Percentiles rank a stretch among this genome's conserved stretches.
Conservation (phyloP, 1,284 basidiomycete species). For the Farysia itapuensis region DNA sequence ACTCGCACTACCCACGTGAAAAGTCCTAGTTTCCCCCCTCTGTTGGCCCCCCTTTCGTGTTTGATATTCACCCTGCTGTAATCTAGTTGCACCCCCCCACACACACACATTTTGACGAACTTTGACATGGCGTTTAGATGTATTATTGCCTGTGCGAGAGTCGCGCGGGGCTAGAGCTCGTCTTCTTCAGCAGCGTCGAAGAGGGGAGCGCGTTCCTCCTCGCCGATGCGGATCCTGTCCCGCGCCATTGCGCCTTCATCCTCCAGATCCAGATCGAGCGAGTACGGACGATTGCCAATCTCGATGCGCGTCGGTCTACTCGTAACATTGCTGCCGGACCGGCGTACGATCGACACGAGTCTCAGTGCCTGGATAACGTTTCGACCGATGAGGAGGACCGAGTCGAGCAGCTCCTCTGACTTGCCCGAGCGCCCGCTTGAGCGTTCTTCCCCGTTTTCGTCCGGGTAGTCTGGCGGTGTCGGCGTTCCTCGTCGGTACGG, state of each 20-base stretch:
- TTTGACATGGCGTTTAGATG: not conserved
- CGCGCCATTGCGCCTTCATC: slow-evolving; percentile 53
- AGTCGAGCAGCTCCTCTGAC: slow-evolving; percentile 55
- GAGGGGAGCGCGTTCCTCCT: slow-evolving; percentile 34
- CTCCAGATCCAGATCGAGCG: slow-evolving; percentile 55
- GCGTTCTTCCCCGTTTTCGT: slow-evolving; percentile 1
- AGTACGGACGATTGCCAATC: slow-evolving; percentile 36
- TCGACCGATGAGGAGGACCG: slow-evolving; percentile 52
- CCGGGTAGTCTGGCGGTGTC: slow-evolving; percentile 5
- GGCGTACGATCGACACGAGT: slow-evolving; percentile 51
- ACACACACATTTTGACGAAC: not conserved
- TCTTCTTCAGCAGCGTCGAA: slow-evolving; percentile 34
- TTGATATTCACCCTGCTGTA: not conserved
- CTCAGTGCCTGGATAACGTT: slow-evolving; percentile 55
- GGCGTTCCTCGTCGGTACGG: slow-evolving; percentile 34
- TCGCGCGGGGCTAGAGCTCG: slow-evolving; percentile 26
- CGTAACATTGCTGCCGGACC: slow-evolving; percentile 47
- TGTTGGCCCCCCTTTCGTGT: too few relatives aligned
- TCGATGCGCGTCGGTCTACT: slow-evolving; percentile 50
- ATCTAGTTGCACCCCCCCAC: not conserved
- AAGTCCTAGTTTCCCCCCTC: slow-evolving; percentile 4
- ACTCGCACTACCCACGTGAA: slow-evolving; percentile 8
- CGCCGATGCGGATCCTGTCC: slow-evolving; percentile 54
- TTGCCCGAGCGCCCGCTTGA: slow-evolving; percentile 30
- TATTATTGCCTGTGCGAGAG: too few relatives aligned